phyloP scores from a whole-genome alignment of 2,329 filamentous ascomycete genomes.

The Rutstroemia sp. region DNA sequence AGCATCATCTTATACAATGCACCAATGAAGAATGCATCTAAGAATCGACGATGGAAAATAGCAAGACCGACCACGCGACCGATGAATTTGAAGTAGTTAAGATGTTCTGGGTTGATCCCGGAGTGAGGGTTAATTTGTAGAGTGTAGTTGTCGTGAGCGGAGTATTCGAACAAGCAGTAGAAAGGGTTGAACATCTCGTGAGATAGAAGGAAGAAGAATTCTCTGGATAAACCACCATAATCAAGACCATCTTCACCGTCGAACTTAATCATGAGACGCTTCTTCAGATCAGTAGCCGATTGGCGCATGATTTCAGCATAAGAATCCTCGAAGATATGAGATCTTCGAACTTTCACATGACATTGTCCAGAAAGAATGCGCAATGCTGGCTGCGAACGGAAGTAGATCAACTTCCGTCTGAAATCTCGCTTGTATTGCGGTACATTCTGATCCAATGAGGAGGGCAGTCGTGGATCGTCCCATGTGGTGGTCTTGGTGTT shows the following conservation, averaged over 20 bases:
- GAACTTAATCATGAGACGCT: conserved; percentile 98
- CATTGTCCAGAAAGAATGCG: conserved; percentile 94
- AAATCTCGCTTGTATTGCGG: conserved; percentile 99
- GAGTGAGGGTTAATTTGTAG: conserved; percentile 99
- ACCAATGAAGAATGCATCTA: conserved; percentile 98
- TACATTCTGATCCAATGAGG: conserved; percentile 94
- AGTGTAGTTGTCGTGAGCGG: conserved; percentile 98
- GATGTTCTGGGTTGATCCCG: conserved; percentile 96
- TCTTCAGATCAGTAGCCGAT: conserved; percentile 92
- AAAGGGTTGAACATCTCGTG: conserved; percentile 99
- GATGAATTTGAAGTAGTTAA: conserved; percentile 99
- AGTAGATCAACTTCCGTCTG: conserved; percentile 95
- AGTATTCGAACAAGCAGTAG: conserved; percentile 99
- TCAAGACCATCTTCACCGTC: conserved; percentile 97
- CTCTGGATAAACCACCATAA: conserved; percentile 93
- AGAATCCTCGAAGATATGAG: conserved; percentile 97
- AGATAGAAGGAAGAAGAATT: conserved; percentile 98
- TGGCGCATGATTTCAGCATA: conserved; percentile 98
- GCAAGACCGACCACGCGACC: conserved; percentile 92
- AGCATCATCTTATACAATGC: conserved; percentile 99
- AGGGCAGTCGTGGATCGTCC: conserved; percentile 93
- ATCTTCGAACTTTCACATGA: conserved; percentile 93
- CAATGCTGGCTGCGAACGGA: conserved; percentile 94
- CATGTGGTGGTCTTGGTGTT: conserved; percentile 99
- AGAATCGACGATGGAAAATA: conserved; percentile 95